phyloP scores from a whole-genome alignment of 345 rosid species.

The Laguncularia racemosa region DNA sequence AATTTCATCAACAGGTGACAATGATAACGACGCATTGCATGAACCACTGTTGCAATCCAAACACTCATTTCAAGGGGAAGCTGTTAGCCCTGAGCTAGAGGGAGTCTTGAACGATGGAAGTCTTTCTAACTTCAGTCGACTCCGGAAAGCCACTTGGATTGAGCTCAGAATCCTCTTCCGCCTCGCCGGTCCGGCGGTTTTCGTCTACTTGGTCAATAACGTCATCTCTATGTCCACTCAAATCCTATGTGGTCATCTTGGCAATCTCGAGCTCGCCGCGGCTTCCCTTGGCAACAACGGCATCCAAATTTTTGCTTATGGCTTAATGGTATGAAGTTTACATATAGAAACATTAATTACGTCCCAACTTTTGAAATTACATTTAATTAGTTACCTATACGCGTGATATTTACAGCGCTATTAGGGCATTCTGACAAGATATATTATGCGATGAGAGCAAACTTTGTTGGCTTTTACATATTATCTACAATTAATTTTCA shows the following conservation, averaged over 20 bases:
- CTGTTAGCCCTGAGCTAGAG: constrained; percentile 37
- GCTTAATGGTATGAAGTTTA: constrained; percentile 34
- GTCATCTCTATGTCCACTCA: constrained; percentile 51
- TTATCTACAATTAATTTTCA: too few relatives aligned
- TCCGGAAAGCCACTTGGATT: constrained; percentile 32
- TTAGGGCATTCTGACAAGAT: too few relatives aligned
- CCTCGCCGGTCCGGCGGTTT: constrained; percentile 49
- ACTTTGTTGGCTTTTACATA: too few relatives aligned
- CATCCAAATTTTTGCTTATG: constrained; percentile 39
- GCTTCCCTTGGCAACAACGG: constrained; percentile 55
- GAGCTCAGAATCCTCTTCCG: constrained; percentile 39
- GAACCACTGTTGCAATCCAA: constrained; percentile 12
- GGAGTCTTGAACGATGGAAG: constrained; percentile 26
- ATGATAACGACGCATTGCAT: not conserved
- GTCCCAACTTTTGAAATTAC: too few relatives aligned
- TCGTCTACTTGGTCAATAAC: constrained; percentile 50
- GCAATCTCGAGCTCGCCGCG: constrained; percentile 59
- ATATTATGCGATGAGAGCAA: too few relatives aligned
- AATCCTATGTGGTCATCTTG: constrained; percentile 52
- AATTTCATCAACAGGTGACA: not conserved
- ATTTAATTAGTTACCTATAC: too few relatives aligned
- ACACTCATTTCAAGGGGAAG: not conserved
- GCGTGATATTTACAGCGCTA: too few relatives aligned
- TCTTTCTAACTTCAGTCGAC: constrained; percentile 23
- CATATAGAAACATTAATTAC: too few relatives aligned